phyloP scores from a whole-genome alignment of 1,139 yeast species.

The Suhomyces atakaporum region DNA sequence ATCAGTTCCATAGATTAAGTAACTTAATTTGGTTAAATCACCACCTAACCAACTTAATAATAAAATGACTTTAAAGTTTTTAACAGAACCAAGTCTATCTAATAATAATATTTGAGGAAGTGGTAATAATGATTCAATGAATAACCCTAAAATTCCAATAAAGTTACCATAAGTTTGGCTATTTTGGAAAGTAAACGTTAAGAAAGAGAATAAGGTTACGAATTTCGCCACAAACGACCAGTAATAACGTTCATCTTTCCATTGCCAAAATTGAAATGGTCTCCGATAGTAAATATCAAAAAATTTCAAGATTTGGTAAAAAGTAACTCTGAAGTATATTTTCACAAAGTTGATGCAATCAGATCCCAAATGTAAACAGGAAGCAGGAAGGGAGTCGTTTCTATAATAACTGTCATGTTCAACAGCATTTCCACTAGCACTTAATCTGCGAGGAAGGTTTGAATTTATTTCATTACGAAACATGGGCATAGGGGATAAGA shows the following conservation, averaged over 20 bases:
- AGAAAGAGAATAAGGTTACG: slow-evolving; percentile 34
- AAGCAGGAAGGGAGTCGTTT: slow-evolving; percentile 10
- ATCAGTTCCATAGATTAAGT: slow-evolving; percentile 70
- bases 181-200: slow-evolving; percentile 49
- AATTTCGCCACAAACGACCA: slow-evolving; percentile 69
- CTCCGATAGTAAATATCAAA: slow-evolving; percentile 72
- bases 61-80: slow-evolving; percentile 75
- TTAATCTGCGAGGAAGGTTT: slow-evolving; percentile 20
- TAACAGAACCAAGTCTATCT: slow-evolving; percentile 65
- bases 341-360: slow-evolving; percentile 24
- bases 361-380: slow-evolving; percentile 20
- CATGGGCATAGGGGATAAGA: slow-evolving; percentile 35
- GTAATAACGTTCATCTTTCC: slow-evolving; percentile 62
- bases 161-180: slow-evolving; percentile 50
- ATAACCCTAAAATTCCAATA: slow-evolving; percentile 71
- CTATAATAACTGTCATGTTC: slow-evolving; percentile 18
- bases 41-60: slow-evolving; percentile 88
- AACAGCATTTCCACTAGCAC: slow-evolving; percentile 13
- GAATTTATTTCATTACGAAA: slow-evolving; percentile 32
- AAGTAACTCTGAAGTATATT: slow-evolving; percentile 17
- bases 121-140: slow-evolving; percentile 82
- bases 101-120: slow-evolving; percentile 82
- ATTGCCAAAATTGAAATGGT: slow-evolving; percentile 80
- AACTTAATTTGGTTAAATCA: slow-evolving; percentile 74
- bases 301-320: slow-evolving; percentile 46